Percentiles rank a stretch among this genome's conserved stretches.
Conservation (phyloP, 176 grass and related monocot species). For the Aegilops sharonensis region DNA sequence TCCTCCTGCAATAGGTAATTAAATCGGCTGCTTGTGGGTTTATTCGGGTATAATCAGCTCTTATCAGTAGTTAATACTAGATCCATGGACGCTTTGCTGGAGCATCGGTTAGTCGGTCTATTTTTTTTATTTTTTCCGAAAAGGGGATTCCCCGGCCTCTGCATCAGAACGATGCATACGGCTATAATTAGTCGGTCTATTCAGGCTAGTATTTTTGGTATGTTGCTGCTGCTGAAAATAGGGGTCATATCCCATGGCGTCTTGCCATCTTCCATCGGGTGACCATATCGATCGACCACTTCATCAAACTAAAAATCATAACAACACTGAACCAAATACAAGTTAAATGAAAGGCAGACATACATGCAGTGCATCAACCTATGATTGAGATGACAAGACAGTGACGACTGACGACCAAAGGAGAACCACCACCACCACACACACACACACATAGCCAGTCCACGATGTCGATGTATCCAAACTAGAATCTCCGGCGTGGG, state of each 20-base stretch:
- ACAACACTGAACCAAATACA: background rate
- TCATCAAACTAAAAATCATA: background rate
- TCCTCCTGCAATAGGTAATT: constrained; percentile 67
- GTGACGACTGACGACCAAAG: background rate
- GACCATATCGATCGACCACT: background rate
- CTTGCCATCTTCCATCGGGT: background rate
- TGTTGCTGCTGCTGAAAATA: background rate
- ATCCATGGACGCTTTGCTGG: background rate
- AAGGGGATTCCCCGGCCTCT: too few relatives aligned
- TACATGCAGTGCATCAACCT: background rate
- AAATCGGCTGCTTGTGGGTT: background rate
- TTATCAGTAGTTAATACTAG: background rate
- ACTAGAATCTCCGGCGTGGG: constrained; percentile 11
- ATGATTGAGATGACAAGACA: background rate
- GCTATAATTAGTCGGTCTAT: background rate
- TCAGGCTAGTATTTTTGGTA: background rate
- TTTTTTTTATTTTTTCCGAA: too few relatives aligned
- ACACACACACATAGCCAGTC: background rate
- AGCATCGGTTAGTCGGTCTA: background rate
- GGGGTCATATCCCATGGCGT: background rate
- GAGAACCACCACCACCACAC: background rate
- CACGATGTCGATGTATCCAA: background rate
- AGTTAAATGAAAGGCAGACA: background rate
- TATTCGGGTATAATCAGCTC: background rate
- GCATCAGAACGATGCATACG: too few relatives aligned